phyloP scores from a whole-genome alignment of 2,329 filamentous ascomycete genomes.

The Fusarium bulbicola region DNA sequence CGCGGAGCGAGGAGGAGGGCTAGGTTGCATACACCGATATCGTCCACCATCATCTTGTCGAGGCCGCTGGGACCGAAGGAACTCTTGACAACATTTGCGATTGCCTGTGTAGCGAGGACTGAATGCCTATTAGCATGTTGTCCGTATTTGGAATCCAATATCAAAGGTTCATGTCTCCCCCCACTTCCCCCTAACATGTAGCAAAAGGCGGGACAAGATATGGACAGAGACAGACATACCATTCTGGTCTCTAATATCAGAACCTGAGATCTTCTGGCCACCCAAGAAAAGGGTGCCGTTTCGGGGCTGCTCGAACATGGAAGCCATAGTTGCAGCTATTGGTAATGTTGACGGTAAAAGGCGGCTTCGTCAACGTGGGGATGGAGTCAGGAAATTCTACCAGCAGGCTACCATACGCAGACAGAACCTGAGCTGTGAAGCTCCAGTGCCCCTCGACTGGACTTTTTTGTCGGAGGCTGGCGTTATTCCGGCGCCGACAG shows the following conservation, averaged over 20 bases:
- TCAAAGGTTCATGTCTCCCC: conserved; percentile 27
- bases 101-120: conserved; percentile 95
- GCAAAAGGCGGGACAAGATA: conserved; percentile 37
- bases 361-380: conserved; percentile 40
- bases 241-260: conserved; percentile 98
- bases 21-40: conserved; percentile 79
- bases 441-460: conserved; percentile 40
- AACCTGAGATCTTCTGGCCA: conserved; percentile 95
- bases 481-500: conserved; percentile 42
- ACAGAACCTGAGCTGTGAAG: conserved; percentile 44
- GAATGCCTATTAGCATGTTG: conserved; percentile 30
- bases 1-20: conserved; percentile 26
- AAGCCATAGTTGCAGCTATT: conserved; percentile 72
- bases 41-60: conserved; percentile 99
- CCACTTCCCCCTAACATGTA: conserved; percentile 41
- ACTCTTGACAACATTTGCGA: conserved; percentile 98
- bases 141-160: conserved; percentile 20
- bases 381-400: conserved; percentile 45
- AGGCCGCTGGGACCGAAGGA: conserved; percentile 97
- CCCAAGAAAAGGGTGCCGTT: conserved; percentile 97
- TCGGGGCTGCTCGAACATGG: conserved; percentile 94
- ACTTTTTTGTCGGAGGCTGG: conserved; percentile 43
- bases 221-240: conserved; percentile 59
- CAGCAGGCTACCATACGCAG: conserved; percentile 37
- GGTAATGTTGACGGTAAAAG: conserved; percentile 35